A percentile compares a stretch with the other conserved stretches of the same genome.
Evolutionary conservation across 1,284 basidiomycete species (phyloP).

Genomic region (Fomitopsis palustris): DNA sequence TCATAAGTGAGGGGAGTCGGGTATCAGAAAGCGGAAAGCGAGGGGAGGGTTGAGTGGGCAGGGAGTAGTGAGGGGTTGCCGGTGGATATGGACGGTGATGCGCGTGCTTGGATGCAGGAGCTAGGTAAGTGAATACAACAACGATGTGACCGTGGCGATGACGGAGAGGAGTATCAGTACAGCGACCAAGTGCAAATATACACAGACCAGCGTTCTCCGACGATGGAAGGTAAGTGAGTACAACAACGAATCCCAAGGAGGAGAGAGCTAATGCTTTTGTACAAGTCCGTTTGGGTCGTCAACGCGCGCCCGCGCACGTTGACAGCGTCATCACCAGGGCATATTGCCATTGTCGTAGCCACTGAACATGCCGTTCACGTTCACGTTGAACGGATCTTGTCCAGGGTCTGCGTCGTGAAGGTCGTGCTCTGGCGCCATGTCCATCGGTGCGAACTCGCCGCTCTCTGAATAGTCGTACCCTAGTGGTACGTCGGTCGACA

Average conservation of each 20-base stretch:
- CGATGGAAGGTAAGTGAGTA: conserved; percentile 6
- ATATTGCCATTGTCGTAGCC: conserved; percentile 20
- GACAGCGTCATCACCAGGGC: conserved; percentile 31
- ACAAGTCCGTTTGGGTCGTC: conserved; percentile 23
- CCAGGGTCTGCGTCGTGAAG: conserved; percentile 22
- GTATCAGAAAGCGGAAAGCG: conserved; percentile 13
- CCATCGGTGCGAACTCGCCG: conserved; percentile 12
- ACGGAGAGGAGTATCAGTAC: conserved; percentile 1
- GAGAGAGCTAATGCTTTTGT: conserved; percentile 15
- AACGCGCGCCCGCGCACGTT: conserved; percentile 33
- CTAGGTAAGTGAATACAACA: conserved; percentile 8
- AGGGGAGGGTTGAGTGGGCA: conserved; percentile 12
- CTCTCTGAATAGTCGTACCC: conserved; percentile 14
- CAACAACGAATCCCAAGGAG: conserved; percentile 8
- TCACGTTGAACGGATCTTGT: conserved; percentile 21
- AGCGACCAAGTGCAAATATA: conserved; percentile 1
- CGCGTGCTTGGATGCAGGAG: background rate
- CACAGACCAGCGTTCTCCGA: conserved; percentile 10
- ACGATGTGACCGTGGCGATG: background rate
- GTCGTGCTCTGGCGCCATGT: conserved; percentile 20
- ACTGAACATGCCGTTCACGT: conserved; percentile 21
- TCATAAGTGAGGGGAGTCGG: conserved; percentile 22
- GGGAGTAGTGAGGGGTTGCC: conserved; percentile 16
- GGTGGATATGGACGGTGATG: background rate
- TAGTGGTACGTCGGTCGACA: conserved; percentile 9